Evolutionary conservation across 257 asterid genomes (phyloP).

Genomic region (Rubia yunnanensis): DNA sequence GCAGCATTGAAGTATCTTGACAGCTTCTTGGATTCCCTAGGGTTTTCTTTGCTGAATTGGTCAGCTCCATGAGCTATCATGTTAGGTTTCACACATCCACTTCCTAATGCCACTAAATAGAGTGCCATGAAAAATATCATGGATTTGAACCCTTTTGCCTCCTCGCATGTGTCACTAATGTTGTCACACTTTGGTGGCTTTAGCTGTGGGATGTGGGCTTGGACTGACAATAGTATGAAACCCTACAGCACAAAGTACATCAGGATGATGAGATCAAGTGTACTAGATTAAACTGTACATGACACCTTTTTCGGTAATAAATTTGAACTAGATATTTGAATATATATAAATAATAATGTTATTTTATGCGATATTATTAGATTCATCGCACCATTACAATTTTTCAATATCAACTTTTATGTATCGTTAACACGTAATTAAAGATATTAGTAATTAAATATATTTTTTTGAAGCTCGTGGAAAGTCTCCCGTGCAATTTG

Average conservation of each 20-base stretch:
- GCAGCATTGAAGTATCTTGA: conserved; percentile 89
- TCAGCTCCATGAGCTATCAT: conserved; percentile 96
- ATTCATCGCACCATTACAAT: no score
- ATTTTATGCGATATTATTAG: no score
- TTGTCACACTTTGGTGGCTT: conserved; percentile 67
- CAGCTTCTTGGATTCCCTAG: conserved; percentile 50
- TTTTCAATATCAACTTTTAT: no score
- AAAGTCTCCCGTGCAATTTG: no score
- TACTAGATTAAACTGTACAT: no score
- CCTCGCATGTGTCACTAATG: conserved; percentile 34
- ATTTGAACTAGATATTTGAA: not conserved
- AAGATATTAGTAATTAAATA: no score
- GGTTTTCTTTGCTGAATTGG: conserved; percentile 48
- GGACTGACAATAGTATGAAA: conserved; percentile 75
- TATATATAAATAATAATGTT: no score
- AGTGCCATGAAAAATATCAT: conserved; percentile 68
- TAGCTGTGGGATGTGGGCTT: conserved; percentile 90
- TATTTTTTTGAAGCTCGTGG: no score
- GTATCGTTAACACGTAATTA: no score
- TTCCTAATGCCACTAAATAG: conserved; percentile 83
- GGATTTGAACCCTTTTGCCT: conserved; percentile 63
- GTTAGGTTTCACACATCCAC: conserved; percentile 94
- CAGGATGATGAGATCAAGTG: no score
- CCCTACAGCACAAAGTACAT: conserved; percentile 33
- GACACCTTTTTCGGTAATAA: no score